These are phyloP conservation scores for Glutinoglossum americanum DNA, from an alignment of 495 filamentous ascomycete species.

Conservation along the genomic window DNA sequence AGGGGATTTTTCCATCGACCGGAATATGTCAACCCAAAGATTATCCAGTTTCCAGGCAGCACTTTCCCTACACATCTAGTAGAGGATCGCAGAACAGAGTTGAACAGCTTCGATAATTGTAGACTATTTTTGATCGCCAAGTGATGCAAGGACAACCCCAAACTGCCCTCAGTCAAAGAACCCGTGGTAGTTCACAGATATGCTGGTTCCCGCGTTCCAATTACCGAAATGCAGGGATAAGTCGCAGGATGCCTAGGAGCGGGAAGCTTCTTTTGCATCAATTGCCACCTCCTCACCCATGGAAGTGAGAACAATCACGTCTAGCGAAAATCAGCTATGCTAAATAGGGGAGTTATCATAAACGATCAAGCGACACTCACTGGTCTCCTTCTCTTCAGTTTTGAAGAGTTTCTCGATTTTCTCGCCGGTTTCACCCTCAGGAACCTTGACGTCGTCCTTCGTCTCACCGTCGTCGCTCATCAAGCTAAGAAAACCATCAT, in stretches of 20 bases:
- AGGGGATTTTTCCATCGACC: not conserved
- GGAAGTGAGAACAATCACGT: conserved; percentile 73
- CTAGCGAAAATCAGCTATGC: conserved; percentile 22
- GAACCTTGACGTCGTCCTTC: conserved; percentile 92
- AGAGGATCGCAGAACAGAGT: not conserved
- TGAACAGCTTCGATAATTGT: not conserved
- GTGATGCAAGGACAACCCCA: conserved; percentile 1
- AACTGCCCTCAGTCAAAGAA: conserved; percentile 6
- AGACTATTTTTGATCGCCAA: not conserved
- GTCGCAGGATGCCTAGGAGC: conserved; percentile 14
- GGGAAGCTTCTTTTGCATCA: conserved; percentile 78
- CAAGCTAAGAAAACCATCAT: conserved; percentile 80
- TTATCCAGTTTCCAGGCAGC: not conserved
- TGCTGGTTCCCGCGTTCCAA: not conserved
- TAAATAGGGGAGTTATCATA: not conserved
- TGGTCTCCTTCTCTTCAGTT: conserved; percentile 56
- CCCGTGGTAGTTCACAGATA: conserved; percentile 4
- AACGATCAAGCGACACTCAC: conserved; percentile 28
- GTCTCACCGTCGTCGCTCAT: conserved; percentile 59
- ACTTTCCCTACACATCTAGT: not conserved
- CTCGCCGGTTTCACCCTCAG: conserved; percentile 69
- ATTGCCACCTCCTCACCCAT: conserved; percentile 91
- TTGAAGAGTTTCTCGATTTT: conserved; percentile 57
- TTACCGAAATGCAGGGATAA: conserved; percentile 5
- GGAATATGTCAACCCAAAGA: not conserved